A percentile compares a stretch with the other conserved stretches of the same genome.
Conservation (phyloP, 2,329 filamentous ascomycete species). For the Xylariaceae sp. region DNA sequence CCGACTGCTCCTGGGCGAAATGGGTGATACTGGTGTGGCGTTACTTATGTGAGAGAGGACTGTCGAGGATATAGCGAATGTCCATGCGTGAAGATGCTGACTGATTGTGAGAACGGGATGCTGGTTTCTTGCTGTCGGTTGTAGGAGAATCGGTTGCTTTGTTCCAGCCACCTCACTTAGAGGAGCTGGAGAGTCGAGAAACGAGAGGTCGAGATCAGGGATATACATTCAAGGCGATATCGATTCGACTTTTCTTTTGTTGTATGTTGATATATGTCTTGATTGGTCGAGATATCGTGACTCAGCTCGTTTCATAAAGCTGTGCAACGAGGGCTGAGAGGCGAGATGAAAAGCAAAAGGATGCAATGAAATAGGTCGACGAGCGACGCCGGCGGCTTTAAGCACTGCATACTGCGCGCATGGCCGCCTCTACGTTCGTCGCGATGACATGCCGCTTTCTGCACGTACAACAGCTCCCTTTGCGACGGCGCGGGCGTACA, state of each 20-base stretch:
- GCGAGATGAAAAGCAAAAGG: slow-evolving; percentile 1
- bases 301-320: slow-evolving; percentile 1
- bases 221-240: slow-evolving; percentile 17
- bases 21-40: neutral
- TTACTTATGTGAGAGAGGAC: neutral
- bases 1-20: neutral
- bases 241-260: neutral
- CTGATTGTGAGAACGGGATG: neutral
- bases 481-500: neutral
- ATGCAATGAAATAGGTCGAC: slow-evolving; percentile 1
- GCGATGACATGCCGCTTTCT: slow-evolving; percentile 8
- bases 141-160: neutral
- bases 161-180: slow-evolving; percentile 5
- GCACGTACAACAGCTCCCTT: slow-evolving; percentile 1
- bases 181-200: slow-evolving; percentile 5
- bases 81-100: slow-evolving; percentile 5
- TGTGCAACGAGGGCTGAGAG: neutral
- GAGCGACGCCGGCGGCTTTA: slow-evolving; percentile 5
- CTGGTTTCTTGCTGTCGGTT: slow-evolving; percentile 4
- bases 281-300: slow-evolving; percentile 7
- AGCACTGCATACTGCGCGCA: slow-evolving; percentile 5
- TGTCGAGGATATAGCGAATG: slow-evolving; percentile 1
- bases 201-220: slow-evolving; percentile 7
- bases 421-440: neutral
- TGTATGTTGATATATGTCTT: neutral